These are phyloP conservation scores for Komagataella populi DNA, from an alignment of 805 yeast genomes.

Conservation along the genomic window DNA sequence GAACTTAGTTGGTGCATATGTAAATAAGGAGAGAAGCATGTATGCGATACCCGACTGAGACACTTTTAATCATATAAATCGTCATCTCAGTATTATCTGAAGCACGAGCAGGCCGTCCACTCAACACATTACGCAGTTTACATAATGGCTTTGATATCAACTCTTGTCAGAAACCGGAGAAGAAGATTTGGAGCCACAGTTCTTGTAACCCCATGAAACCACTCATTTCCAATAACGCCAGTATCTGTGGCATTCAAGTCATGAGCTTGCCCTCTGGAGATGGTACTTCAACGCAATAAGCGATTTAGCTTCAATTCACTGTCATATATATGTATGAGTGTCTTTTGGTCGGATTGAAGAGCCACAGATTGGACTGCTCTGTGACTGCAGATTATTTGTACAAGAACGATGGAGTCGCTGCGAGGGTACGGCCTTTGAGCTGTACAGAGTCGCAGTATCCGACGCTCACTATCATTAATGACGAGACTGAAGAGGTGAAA, in stretches of 20 bases:
- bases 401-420: not conserved
- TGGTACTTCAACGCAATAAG: not conserved
- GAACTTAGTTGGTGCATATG: no score
- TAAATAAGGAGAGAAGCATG: not conserved
- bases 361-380: not conserved
- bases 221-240: not conserved
- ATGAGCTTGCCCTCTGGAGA: not conserved
- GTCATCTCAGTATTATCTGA: not conserved
- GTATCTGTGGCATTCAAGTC: not conserved
- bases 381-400: not conserved
- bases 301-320: not conserved
- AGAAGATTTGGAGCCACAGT: not conserved
- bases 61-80: not conserved
- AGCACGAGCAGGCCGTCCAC: not conserved
- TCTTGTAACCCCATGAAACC: not conserved
- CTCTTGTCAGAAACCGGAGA: not conserved
- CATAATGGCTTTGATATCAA: not conserved
- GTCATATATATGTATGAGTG: not conserved
- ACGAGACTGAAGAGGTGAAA: conserved; percentile 3
- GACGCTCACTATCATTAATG: conserved; percentile 1
- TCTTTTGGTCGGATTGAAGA: not conserved
- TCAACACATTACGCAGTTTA: not conserved
- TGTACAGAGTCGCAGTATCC: not conserved
- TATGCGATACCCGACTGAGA: not conserved
- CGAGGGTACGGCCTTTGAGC: not conserved